Evolutionary conservation across 768 basidiomycete genomes (phyloP).

Genomic region (Dioszegia aurantiaca): DNA sequence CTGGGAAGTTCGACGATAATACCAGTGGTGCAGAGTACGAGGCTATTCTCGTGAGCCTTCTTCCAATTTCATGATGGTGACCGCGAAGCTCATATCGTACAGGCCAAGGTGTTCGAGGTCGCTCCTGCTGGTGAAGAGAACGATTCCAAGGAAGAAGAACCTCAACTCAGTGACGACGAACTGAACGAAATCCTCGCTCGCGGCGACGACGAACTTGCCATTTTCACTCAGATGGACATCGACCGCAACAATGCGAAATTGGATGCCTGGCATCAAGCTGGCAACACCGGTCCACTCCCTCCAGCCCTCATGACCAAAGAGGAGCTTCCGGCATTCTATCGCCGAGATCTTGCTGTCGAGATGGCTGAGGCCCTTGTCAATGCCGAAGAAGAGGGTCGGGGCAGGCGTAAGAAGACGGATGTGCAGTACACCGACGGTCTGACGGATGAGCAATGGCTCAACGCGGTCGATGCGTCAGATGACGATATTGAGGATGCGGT

Average conservation of each 20-base stretch:
- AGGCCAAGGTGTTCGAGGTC: constrained; percentile 62
- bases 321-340: constrained; percentile 90
- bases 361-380: constrained; percentile 53
- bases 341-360: constrained; percentile 59
- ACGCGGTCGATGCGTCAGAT: constrained; percentile 53
- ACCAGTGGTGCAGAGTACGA: constrained; percentile 97
- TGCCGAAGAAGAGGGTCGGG: constrained; percentile 68
- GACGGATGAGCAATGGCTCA: constrained; percentile 88
- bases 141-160: constrained; percentile 45
- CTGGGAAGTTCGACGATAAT: constrained; percentile 98
- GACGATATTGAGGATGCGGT: constrained; percentile 48
- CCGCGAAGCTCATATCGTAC: constrained; percentile 17
- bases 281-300: constrained; percentile 75
- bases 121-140: constrained; percentile 53
- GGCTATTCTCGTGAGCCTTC: constrained; percentile 71
- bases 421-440: constrained; percentile 93
- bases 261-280: constrained; percentile 67
- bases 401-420: constrained; percentile 74
- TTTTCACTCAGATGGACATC: constrained; percentile 80
- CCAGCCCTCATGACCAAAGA: constrained; percentile 74
- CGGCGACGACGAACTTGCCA: constrained; percentile 67
- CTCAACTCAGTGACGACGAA: constrained; percentile 58
- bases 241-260: constrained; percentile 69
- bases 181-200: constrained; percentile 89
- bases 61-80: constrained; percentile 7